These are phyloP conservation scores for Sclerotinia minor DNA, from an alignment of 2,329 filamentous ascomycete genomes.

Conservation along the genomic window DNA sequence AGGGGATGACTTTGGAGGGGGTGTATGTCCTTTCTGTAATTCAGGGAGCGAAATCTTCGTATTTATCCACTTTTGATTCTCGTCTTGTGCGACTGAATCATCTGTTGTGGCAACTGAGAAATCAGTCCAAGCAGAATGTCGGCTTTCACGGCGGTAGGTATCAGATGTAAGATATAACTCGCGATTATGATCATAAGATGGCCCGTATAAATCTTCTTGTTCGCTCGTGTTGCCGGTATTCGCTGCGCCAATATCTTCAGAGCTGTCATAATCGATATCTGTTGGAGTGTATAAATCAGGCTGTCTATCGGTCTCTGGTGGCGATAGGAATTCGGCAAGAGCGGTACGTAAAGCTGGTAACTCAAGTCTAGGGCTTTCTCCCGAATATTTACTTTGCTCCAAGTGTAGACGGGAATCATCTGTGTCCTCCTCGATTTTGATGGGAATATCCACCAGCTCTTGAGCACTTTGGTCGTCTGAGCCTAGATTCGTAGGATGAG, in stretches of 20 bases:
- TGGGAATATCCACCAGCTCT: conserved; percentile 14
- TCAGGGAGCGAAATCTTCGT: conserved; percentile 33
- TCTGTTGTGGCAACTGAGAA: conserved; percentile 36
- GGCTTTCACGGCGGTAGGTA: conserved; percentile 32
- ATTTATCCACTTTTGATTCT: conserved; percentile 24
- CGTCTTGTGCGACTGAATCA: conserved; percentile 31
- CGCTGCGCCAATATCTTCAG: conserved; percentile 32
- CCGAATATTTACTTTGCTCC: not conserved
- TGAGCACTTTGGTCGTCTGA: conserved; percentile 10
- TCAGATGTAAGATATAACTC: conserved; percentile 29
- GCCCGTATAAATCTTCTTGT: conserved; percentile 28
- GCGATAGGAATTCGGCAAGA: conserved; percentile 32
- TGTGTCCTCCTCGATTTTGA: conserved; percentile 12
- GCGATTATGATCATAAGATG: conserved; percentile 30
- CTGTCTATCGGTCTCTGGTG: conserved; percentile 29
- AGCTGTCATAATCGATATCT: conserved; percentile 42
- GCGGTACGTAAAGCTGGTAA: conserved; percentile 36
- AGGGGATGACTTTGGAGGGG: conserved; percentile 44
- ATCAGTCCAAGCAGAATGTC: conserved; percentile 39
- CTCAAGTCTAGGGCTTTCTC: conserved; percentile 30
- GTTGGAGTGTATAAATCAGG: conserved; percentile 38
- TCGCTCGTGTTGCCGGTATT: conserved; percentile 27
- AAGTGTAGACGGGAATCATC: not conserved
- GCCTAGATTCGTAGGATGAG: not conserved
- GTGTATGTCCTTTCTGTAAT: conserved; percentile 43